Conservation (phyloP, 106 monocot genomes). For the Triglochin maritima region DNA sequence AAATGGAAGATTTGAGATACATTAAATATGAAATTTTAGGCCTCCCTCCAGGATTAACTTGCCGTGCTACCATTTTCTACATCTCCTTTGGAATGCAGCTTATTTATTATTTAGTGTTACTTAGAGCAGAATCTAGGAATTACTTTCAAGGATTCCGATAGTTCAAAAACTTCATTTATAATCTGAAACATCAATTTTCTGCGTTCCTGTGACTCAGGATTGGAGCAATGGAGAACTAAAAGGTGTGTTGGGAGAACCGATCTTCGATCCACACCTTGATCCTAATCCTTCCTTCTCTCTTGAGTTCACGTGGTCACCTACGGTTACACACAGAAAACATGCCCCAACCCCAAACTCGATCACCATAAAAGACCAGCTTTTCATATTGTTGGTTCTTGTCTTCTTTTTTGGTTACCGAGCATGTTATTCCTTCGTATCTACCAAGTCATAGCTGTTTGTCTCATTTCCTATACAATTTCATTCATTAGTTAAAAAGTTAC, state of each 20-base stretch:
- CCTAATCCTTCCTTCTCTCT: constrained; percentile 26
- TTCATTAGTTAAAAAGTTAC: too few species aligned
- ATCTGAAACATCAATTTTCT: neutral
- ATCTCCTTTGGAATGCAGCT: too few species aligned
- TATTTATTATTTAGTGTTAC: too few species aligned
- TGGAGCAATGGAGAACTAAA: constrained; percentile 35
- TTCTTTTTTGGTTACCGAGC: neutral
- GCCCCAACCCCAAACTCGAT: neutral
- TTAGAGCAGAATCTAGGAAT: too few species aligned
- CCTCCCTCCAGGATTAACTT: too few species aligned
- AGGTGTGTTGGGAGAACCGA: constrained; percentile 18
- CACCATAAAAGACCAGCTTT: neutral
- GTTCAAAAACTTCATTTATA: too few species aligned
- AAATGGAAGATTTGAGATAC: too few species aligned
- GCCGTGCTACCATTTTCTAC: too few species aligned
- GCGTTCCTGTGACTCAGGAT: constrained; percentile 20
- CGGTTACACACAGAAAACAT: neutral
- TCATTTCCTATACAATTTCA: too few species aligned
- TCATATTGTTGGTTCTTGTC: neutral
- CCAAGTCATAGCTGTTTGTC: neutral
- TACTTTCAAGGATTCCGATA: too few species aligned
- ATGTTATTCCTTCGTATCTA: neutral
- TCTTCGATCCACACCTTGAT: constrained; percentile 21
- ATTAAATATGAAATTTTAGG: too few species aligned
- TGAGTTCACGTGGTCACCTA: constrained; percentile 27